Evolutionary conservation across 139 green algal species (phyloP), one percentile per base, ranked within the genome.

Genomic region (Chlorella sp.): DNA sequence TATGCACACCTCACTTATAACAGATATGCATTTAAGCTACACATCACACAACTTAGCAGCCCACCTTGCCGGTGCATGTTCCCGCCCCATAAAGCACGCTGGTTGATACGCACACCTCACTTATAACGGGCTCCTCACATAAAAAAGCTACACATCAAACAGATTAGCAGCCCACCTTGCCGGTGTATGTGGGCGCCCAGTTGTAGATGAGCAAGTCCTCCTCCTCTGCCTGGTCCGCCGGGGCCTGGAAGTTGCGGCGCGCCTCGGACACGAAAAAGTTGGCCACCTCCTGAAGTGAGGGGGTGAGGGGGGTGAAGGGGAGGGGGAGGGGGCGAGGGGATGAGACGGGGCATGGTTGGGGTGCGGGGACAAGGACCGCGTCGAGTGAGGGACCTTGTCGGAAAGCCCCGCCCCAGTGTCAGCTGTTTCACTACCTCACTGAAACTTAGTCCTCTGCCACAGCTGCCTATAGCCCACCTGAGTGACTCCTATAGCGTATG

Each of bases 121-220:
- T n/a, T n/a, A n/a, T n/a, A n/a, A n/a, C n/a, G n/a, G n/a, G n/a
- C n/a, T n/a, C n/a, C n/a, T n/a, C n/a, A n/a, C n/a, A n/a, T n/a
- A n/a, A n/a, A n/a, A n/a, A n/a, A n/a, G n/a, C n/a, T n/a, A n/a
- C n/a, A n/a, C n/a, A n/a, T n/a, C n/a, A n/a, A n/a, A n/a, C n/a
- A n/a, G n/a, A n/a, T 5, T 57, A 22, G 86, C 40, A 19, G 2
- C 79, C 30, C 22, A 89, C 92, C 89, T 92, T 93, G 64, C 95
- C 95, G 28, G 95, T 97, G 89, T 93, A 97, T 24, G 73, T 30
- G 26, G 91, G 91, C 26, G 64, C 85, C 76, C 88, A 97, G 86
- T 97, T 97, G 90, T 98, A 97, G 81, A 98, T 97, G 16, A 98
- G 87, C 88, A 97, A 22, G 19, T 94, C 89, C 53, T 96, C 91